A percentile compares a stretch with the other conserved stretches of the same genome.
Evolutionary conservation across 257 asterid genomes (phyloP).

Genomic region (Thymus quinquecostatus): DNA sequence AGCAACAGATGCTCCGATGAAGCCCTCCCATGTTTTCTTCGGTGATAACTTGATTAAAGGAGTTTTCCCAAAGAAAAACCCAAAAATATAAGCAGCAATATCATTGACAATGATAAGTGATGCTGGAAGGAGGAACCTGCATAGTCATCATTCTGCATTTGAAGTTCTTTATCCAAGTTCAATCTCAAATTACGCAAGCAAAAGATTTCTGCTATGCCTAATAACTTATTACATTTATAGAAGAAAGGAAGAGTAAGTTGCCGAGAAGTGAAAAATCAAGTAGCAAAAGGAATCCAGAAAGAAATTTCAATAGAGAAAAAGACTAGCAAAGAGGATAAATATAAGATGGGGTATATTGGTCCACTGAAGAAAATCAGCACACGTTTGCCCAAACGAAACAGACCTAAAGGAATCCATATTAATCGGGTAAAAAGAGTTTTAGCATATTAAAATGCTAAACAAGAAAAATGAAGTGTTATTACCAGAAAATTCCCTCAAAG

Average conservation of each 20-base stretch:
- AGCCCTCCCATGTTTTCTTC: conserved; percentile 96
- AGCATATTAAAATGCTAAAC: conserved; percentile 18
- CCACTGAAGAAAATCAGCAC: not conserved
- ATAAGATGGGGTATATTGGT: not conserved
- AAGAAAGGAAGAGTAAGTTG: not conserved
- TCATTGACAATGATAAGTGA: conserved; percentile 84
- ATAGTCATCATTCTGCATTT: conserved; percentile 34
- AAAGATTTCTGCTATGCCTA: not conserved
- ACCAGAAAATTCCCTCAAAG: conserved; percentile 89
- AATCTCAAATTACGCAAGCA: conserved; percentile 12
- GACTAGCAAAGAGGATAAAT: conserved; percentile 8
- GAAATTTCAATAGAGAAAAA: not conserved
- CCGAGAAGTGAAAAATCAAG: conserved; percentile 1
- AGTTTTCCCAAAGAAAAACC: conserved; percentile 89
- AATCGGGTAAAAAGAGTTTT: not conserved
- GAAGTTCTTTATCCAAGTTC: conserved; percentile 35
- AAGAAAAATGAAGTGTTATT: conserved; percentile 23
- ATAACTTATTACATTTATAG: not conserved
- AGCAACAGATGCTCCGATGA: conserved; percentile 86
- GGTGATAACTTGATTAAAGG: conserved; percentile 88
- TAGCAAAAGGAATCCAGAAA: conserved; percentile 5
- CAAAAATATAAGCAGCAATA: conserved; percentile 83
- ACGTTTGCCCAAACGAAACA: not conserved
- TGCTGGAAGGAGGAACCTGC: conserved; percentile 99
- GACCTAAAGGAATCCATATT: not conserved